Base-by-base conservation (phyloP, 192 early-diverging fungal species). In the Coemansia sp. region DNA sequence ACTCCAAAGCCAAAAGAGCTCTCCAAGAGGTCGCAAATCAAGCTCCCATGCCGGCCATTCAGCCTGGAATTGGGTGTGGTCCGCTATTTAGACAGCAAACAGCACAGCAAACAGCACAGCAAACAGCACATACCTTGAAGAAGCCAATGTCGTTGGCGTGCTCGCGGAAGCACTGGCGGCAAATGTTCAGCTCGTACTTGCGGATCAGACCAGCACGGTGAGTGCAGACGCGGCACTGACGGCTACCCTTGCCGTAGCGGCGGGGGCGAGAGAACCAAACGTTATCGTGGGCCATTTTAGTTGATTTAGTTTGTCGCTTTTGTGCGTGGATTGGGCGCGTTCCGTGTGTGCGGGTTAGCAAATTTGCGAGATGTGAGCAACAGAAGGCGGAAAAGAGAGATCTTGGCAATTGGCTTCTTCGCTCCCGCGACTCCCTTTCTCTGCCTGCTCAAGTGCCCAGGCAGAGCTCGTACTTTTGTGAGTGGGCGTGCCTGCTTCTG, bases 101-200 rank as follows among this genome's bases (percentile, higher is more conserved):
- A n/a, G n/a, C n/a, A n/a, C n/a, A 15, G 22, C 39, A 34, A n/a
- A 54, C 15, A 29, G n/a, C n/a, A n/a, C n/a, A n/a, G n/a, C n/a
- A n/a, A n/a, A n/a, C n/a, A n/a, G n/a, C n/a, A 48, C 53, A 21
- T 83, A 97, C 90, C 91, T 99, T 99, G 79, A 86, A 79, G 88
- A 99, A 99, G 63, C 97, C 97, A 83, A 99, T 99, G 78, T 94
- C 94, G 60, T 81, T 84, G 78, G 92, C 80, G 80, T 99, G 89
- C 82, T 99, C 93, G 82, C 97, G 93, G 93, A 99, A 99, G 88
- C 94, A 97, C 81, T 99, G 97, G 87, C 97, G 91, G 88, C 97
- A 99, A 67, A 99, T 82, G 87, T 97, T 89, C 53, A 99, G 82
- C 56, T 86, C 85, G 85, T 99, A 99, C 87, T 99, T 99, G 87